Evolutionary conservation across 441 rosid species (phyloP).

Genomic region (Viola pubescens): DNA sequence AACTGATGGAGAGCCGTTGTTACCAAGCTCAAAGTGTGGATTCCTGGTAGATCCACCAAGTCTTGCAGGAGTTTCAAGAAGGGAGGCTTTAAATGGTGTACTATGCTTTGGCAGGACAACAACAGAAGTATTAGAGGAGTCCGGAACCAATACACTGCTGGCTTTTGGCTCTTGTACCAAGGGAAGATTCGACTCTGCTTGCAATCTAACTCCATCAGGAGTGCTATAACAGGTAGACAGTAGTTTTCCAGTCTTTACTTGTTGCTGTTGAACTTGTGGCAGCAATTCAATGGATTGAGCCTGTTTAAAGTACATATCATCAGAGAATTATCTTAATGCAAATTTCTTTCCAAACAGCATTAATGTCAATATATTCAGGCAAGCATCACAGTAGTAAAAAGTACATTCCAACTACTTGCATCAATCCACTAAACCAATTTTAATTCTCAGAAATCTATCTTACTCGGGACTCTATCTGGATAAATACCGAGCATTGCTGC

Average conservation of each 20-base stretch:
- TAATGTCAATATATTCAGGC: not conserved
- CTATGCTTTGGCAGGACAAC: slow-evolving; percentile 20
- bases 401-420: not conserved
- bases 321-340: not conserved
- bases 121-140: slow-evolving; percentile 30
- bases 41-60: slow-evolving; percentile 22
- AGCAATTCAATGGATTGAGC: slow-evolving; percentile 56
- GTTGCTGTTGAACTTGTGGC: slow-evolving; percentile 65
- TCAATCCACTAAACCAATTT: not conserved
- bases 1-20: slow-evolving; percentile 25
- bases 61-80: slow-evolving; percentile 36
- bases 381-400: not conserved
- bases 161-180: slow-evolving; percentile 27
- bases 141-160: slow-evolving; percentile 30
- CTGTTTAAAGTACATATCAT: slow-evolving; percentile 34
- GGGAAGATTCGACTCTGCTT: slow-evolving; percentile 28
- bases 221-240: slow-evolving; percentile 27
- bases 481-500: not conserved
- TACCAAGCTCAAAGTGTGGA: slow-evolving; percentile 23
- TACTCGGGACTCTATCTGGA: not conserved
- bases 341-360: not conserved
- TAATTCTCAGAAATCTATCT: not conserved
- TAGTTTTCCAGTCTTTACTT: slow-evolving; percentile 43
- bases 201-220: slow-evolving; percentile 35
- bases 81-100: slow-evolving; percentile 23